Conservation (phyloP, 768 basidiomycete genomes). For the Boletus rufocinnamomeus region DNA sequence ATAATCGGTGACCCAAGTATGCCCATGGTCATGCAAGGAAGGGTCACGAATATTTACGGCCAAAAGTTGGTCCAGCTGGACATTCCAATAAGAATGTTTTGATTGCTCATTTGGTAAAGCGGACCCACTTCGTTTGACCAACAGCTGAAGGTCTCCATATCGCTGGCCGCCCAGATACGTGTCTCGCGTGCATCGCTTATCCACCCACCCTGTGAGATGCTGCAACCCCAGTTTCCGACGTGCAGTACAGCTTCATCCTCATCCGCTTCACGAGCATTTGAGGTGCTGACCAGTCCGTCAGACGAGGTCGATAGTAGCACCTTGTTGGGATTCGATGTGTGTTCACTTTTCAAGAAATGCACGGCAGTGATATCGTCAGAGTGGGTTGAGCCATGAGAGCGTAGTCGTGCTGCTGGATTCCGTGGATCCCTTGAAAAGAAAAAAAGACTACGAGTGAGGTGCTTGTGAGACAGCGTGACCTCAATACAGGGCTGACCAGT, state of each 20-base stretch:
- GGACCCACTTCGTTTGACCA: conserved; percentile 72
- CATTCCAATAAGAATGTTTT: neutral
- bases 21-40: conserved; percentile 54
- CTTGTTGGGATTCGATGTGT: conserved; percentile 39
- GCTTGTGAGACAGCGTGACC: neutral
- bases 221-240: conserved; percentile 87
- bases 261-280: conserved; percentile 71
- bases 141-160: conserved; percentile 91
- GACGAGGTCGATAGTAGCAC: conserved; percentile 79
- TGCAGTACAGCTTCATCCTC: conserved; percentile 84
- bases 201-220: conserved; percentile 78
- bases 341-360: conserved; percentile 43
- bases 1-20: conserved; percentile 81
- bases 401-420: conserved; percentile 66
- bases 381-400: conserved; percentile 83
- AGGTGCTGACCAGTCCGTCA: conserved; percentile 78
- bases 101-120: neutral
- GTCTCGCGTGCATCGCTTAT: conserved; percentile 39
- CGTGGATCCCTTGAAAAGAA: conserved; percentile 72
- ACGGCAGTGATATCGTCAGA: conserved; percentile 90
- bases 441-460: neutral
- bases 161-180: conserved; percentile 80
- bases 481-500: conserved; percentile 57
- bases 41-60: conserved; percentile 65
- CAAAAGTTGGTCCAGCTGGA: conserved; percentile 59